Evolutionary conservation across 768 basidiomycete genomes (phyloP), one percentile per base, ranked within the genome.

Genomic region (Chiua virens): DNA sequence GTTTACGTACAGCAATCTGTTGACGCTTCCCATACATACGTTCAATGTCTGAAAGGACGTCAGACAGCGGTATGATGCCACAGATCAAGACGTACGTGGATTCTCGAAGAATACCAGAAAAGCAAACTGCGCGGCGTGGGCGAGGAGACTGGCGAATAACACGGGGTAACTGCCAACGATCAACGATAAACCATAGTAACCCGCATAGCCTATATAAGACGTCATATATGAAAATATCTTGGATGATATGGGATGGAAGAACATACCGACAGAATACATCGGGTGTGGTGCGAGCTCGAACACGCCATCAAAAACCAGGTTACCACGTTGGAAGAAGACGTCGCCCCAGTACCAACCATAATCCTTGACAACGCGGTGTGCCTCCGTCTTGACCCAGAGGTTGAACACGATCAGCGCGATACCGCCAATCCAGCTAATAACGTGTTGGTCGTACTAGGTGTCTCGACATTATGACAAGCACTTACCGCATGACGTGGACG

Each of bases 301-400:
- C 17, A 99, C 96, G 15, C 97, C 97, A 66, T 99, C 96, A 62
- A 99, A 99, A 3, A 98, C 87, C 14, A 98, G 78, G 38, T 88
- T 86, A 38, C 91, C 91, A n/a, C 90, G 86, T 67, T 92, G 89
- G 75, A 93, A 92, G 73, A 93, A 93, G 50, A 85, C 85, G 58
- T 93, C 91, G 10, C 91, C 94, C 92, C 92, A 93, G 68, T 94
- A 98, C 94, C 93, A 98, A 15, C 94, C 95, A 58, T 96, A 98
- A 63, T 98, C 96, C 61, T 97, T 98, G 54, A 98, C 94, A 43
- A 98, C 92, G 47, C 92, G 81, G 67, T 99, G 97, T 1, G 97
- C 97, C 64, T 98, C 96, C 3, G 89, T 90, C 67, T 99, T 99
- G 55, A 99, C 93, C 94, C 95, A 98, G 32, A 98, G 79, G 68